Evolutionary conservation across 1,284 basidiomycete species (phyloP).

Genomic region (Anthracocystis panici-leucophaei): DNA sequence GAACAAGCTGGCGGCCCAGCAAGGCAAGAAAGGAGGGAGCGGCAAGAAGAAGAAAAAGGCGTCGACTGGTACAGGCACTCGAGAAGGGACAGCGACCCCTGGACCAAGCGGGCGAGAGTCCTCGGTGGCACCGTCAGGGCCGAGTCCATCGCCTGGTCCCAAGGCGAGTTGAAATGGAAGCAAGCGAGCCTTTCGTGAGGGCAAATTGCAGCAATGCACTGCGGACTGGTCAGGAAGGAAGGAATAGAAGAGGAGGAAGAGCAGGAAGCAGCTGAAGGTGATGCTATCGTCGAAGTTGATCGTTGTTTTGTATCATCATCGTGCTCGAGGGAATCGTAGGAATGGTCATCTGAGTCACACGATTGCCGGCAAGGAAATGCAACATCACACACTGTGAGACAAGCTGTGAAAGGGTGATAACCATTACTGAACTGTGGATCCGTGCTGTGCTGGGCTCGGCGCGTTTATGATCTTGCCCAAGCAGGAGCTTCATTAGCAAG

Average conservation of each 20-base stretch:
- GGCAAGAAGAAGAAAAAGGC: conserved; percentile 51
- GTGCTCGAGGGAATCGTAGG: not conserved
- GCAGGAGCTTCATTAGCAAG: conserved; percentile 20
- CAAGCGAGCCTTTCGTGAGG: not conserved
- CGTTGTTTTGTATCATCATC: conserved; percentile 1
- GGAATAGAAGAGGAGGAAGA: not conserved
- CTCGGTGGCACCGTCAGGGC: conserved; percentile 32
- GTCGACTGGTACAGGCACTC: conserved; percentile 19
- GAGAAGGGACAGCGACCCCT: conserved; percentile 38
- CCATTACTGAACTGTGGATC: not conserved
- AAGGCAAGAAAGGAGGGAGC: conserved; percentile 41
- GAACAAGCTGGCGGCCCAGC: conserved; percentile 60
- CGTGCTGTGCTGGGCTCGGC: not conserved
- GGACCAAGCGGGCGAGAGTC: conserved; percentile 33
- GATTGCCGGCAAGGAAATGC: not conserved
- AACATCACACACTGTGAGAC: not conserved
- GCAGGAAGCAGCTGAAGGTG: too few relatives aligned
- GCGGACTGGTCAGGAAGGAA: not conserved
- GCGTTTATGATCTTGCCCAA: conserved; percentile 30
- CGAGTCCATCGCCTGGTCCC: conserved; percentile 36
- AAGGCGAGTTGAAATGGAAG: conserved; percentile 9
- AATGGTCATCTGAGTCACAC: conserved; percentile 2
- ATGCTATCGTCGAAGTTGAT: not conserved
- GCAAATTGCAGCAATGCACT: not conserved
- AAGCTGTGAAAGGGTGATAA: not conserved